Percentiles rank a stretch among this genome's conserved stretches.
phyloP scores from a whole-genome alignment of 768 basidiomycete species.

The Tylopilus vinaceipallidus region DNA sequence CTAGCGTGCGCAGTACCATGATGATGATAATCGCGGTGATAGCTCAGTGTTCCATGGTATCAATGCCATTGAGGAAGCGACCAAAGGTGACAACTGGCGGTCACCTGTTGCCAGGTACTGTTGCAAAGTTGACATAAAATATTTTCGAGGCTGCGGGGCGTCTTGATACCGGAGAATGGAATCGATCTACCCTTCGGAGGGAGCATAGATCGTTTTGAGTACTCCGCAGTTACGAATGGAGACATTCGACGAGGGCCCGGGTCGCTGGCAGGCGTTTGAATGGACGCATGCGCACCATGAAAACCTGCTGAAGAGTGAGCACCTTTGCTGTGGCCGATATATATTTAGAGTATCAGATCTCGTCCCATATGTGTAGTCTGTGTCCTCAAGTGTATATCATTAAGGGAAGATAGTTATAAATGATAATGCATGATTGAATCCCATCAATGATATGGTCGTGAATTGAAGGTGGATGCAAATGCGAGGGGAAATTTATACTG shows the following conservation, averaged over 20 bases:
- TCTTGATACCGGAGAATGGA: background rate
- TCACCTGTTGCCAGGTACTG: no score
- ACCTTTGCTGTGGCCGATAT: no score
- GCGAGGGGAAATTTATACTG: slow-evolving; percentile 15
- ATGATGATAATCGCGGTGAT: background rate
- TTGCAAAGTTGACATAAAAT: no score
- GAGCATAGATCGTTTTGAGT: no score
- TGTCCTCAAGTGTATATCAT: slow-evolving; percentile 20
- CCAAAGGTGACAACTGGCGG: no score
- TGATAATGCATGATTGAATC: slow-evolving; percentile 28
- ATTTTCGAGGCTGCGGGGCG: no score
- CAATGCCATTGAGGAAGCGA: no score
- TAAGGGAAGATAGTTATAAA: slow-evolving; percentile 27
- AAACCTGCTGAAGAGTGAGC: no score
- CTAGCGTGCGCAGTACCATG: background rate
- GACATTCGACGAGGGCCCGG: no score
- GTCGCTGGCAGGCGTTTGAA: background rate
- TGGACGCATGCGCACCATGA: background rate
- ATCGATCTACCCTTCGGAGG: no score
- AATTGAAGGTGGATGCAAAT: slow-evolving; percentile 19
- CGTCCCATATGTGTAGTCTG: background rate
- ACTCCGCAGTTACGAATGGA: no score
- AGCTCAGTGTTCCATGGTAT: background rate
- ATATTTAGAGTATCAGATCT: background rate
- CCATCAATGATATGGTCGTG: slow-evolving; percentile 23